Evolutionary conservation across 495 filamentous ascomycete genomes (phyloP).

Genomic region (Cryomyces antarcticus): DNA sequence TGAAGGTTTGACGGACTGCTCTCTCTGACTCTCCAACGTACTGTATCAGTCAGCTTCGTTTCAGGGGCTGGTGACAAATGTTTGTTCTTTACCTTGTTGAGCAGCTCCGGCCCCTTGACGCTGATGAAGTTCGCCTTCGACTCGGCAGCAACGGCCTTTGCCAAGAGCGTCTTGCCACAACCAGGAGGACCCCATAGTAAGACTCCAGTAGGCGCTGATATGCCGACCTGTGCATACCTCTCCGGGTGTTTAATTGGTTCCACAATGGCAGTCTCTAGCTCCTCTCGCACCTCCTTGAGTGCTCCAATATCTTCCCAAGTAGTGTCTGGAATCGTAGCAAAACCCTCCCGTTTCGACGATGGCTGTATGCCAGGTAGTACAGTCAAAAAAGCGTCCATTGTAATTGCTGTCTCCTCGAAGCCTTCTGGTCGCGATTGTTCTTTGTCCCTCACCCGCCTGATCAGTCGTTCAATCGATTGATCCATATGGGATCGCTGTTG

Average conservation of each 20-base stretch:
- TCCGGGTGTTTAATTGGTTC: slow-evolving; percentile 78
- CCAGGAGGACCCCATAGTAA: slow-evolving; percentile 94
- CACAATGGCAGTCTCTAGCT: slow-evolving; percentile 74
- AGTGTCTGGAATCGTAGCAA: slow-evolving; percentile 91
- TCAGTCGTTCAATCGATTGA: slow-evolving; percentile 27
- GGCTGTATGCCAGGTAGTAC: slow-evolving; percentile 78
- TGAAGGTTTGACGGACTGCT: slow-evolving; percentile 81
- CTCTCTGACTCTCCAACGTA: slow-evolving; percentile 92
- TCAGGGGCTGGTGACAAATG: neutral
- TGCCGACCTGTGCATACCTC: slow-evolving; percentile 59
- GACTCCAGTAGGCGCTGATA: slow-evolving; percentile 75
- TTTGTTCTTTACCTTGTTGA: slow-evolving; percentile 41
- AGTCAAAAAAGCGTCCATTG: slow-evolving; percentile 45
- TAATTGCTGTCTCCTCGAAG: slow-evolving; percentile 24
- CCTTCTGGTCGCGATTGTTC: slow-evolving; percentile 18
- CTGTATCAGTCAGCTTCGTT: slow-evolving; percentile 3
- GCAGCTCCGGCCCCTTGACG: slow-evolving; percentile 83
- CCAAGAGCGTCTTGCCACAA: slow-evolving; percentile 90
- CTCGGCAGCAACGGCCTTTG: slow-evolving; percentile 92
- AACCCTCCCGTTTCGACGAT: slow-evolving; percentile 86
- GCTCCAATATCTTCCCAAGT: slow-evolving; percentile 91
- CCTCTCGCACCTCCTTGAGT: slow-evolving; percentile 53
- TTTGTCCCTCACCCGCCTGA: slow-evolving; percentile 29
- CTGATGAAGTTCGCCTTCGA: slow-evolving; percentile 94
- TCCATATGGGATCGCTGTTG: slow-evolving; percentile 12